A percentile compares a stretch with the other conserved stretches of the same genome.
Evolutionary conservation across 257 asterid species (phyloP).

Genomic region (Solanum habrochaites): DNA sequence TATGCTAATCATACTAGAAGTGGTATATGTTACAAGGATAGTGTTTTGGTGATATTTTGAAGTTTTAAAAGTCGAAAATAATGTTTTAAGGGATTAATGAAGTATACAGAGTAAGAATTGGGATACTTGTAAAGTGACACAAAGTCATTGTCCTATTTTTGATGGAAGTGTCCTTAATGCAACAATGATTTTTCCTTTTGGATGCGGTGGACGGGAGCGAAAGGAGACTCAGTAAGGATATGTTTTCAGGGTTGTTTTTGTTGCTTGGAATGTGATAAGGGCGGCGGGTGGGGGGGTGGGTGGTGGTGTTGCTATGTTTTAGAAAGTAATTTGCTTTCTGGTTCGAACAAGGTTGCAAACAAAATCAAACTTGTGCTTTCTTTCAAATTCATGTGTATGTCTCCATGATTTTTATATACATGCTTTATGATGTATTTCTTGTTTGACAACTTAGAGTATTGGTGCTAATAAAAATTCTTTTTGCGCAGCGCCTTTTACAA

Average conservation of each 20-base stretch:
- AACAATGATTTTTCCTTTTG: neutral
- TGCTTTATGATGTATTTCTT: neutral
- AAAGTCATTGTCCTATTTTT: neutral
- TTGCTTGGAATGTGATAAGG: neutral
- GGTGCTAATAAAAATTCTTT: neutral
- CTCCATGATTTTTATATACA: neutral
- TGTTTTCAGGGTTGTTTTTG: neutral
- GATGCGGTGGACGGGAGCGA: neutral
- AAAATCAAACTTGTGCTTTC: neutral
- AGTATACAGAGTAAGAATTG: neutral
- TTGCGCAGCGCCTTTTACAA: slow-evolving; percentile 69
- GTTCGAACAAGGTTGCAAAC: neutral
- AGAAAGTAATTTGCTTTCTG: neutral
- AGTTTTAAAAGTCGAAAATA: neutral
- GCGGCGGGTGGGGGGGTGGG: too few relatives aligned
- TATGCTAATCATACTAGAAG: neutral
- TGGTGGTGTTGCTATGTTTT: neutral
- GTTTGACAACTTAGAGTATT: neutral
- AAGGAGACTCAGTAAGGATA: neutral
- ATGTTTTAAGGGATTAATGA: neutral
- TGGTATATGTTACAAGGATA: neutral
- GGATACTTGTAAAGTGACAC: neutral
- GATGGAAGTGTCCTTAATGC: neutral
- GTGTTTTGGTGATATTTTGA: neutral
- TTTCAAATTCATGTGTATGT: neutral